Evolutionary conservation across 805 yeast genomes (phyloP).

Genomic region (Barnettozyma wickerhamii): DNA sequence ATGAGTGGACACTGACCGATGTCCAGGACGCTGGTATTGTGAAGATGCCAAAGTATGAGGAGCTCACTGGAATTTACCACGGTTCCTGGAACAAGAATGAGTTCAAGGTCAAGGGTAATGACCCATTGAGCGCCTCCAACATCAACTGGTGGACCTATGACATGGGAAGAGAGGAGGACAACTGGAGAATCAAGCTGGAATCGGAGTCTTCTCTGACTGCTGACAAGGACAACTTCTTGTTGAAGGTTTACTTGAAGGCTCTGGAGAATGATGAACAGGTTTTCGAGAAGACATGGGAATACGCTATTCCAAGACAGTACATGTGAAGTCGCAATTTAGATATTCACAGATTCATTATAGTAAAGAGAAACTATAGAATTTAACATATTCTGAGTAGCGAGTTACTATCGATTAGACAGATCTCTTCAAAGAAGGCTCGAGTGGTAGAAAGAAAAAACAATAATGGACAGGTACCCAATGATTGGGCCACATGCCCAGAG

Average conservation of each 20-base stretch:
- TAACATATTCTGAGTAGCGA: too few species aligned
- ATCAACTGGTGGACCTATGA: slow-evolving; percentile 37
- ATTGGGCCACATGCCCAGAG: too few species aligned
- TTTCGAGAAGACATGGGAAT: slow-evolving; percentile 32
- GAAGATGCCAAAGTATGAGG: slow-evolving; percentile 29
- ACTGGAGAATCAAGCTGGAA: slow-evolving; percentile 35
- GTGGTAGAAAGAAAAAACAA: too few species aligned
- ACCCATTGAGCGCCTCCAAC: slow-evolving; percentile 37
- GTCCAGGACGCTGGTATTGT: slow-evolving; percentile 33
- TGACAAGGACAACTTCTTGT: slow-evolving; percentile 30
- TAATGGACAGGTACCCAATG: too few species aligned
- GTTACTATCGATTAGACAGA: too few species aligned
- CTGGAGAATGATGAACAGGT: slow-evolving; percentile 30
- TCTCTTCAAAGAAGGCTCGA: too few species aligned
- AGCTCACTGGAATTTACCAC: slow-evolving; percentile 33
- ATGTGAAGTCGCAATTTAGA: too few species aligned
- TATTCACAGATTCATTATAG: too few species aligned
- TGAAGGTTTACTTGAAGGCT: slow-evolving; percentile 31
- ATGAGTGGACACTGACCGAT: slow-evolving; percentile 21
- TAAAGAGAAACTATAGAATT: too few species aligned
- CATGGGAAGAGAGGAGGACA: slow-evolving; percentile 35
- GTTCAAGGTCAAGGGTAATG: slow-evolving; percentile 33
- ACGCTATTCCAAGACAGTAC: slow-evolving; percentile 31
- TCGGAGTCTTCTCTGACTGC: slow-evolving; percentile 29
- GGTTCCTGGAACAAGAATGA: slow-evolving; percentile 37